Base-by-base conservation (phyloP, 73 alveolate species). In the Paramecium bursaria region DNA sequence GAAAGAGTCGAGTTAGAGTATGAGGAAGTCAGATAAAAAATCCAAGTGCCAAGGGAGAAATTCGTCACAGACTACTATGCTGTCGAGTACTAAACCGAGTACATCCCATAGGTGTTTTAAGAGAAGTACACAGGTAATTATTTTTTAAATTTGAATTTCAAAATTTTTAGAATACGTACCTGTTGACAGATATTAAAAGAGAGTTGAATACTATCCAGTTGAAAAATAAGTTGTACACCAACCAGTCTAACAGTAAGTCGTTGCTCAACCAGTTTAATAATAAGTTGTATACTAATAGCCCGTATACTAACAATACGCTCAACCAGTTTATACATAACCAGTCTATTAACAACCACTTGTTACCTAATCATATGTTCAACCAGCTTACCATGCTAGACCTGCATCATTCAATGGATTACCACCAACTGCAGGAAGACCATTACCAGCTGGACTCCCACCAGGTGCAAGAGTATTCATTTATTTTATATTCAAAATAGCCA, bases 121-220 rank as follows among this genome's bases (percentile, higher is more conserved):
- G 74, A 53, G 48, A 53, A 47, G 30, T 53, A 53, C 25, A 21
- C n/a, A n/a, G n/a, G n/a, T n/a, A n/a, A n/a, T n/a, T n/a, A n/a
- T n/a, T n/a, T n/a, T n/a, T n/a, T n/a, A n/a, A n/a, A n/a, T n/a
- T n/a, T n/a, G n/a, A n/a, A n/a, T n/a, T n/a, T n/a, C n/a, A n/a
- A n/a, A n/a, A n/a, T n/a, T n/a, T n/a, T n/a, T 53, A 27, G 74
- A 53, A 53, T 53, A 53, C 74, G 74, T 53, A 27, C 74, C 74
- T 47, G 30, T 47, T 47, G 74, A 53, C 25, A 53, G 74, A 53
- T 42, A n/a, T 25, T 48, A 73, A 73, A 48, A 73, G 47, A 25
- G 48, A 74, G 31, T 46, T 49, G 74, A 74, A 74, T 48, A 33
- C 14, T n/a, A 74, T 42, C 48, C 80, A n/a, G 50, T 53, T 3